A percentile compares a stretch with the other conserved stretches of the same genome.
Evolutionary conservation across 352 stramenopile genomes (phyloP).

Genomic region (Phytopythium delawarense): DNA sequence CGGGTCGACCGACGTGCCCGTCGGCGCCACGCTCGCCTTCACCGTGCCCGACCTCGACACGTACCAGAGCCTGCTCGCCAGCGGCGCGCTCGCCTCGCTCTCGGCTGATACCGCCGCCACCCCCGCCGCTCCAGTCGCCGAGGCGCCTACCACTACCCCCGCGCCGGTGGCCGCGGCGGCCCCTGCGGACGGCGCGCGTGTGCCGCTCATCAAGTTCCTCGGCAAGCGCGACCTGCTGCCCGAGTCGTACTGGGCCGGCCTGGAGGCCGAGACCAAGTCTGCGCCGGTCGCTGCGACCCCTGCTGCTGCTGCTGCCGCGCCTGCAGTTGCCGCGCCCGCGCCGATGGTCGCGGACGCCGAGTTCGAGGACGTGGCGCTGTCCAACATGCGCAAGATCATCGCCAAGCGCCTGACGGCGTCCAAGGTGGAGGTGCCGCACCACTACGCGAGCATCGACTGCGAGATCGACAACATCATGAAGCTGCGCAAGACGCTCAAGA

Average conservation of each 20-base stretch:
- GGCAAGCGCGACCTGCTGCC: slow-evolving; percentile 74
- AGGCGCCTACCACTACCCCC: slow-evolving; percentile 4
- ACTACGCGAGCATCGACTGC: slow-evolving; percentile 96
- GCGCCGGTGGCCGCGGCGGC: neutral
- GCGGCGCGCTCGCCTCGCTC: slow-evolving; percentile 49
- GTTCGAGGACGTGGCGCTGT: slow-evolving; percentile 86
- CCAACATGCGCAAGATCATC: slow-evolving; percentile 99
- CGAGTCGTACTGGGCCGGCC: slow-evolving; percentile 26
- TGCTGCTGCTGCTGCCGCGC: slow-evolving; percentile 9
- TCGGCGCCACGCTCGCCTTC: slow-evolving; percentile 92
- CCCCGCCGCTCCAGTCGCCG: slow-evolving; percentile 6
- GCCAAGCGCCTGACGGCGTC: slow-evolving; percentile 95
- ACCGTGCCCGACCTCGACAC: slow-evolving; percentile 91
- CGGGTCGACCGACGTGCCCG: slow-evolving; percentile 86
- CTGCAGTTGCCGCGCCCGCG: slow-evolving; percentile 8
- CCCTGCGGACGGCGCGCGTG: slow-evolving; percentile 23
- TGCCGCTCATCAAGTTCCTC: slow-evolving; percentile 83
- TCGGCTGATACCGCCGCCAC: slow-evolving; percentile 16
- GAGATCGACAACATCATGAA: slow-evolving; percentile 90
- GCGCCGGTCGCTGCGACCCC: slow-evolving; percentile 9
- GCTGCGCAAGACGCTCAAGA: slow-evolving; percentile 93
- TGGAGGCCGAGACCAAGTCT: slow-evolving; percentile 13
- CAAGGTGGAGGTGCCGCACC: slow-evolving; percentile 96
- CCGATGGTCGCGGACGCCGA: slow-evolving; percentile 20
- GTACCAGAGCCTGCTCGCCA: slow-evolving; percentile 56